These are phyloP conservation scores for Leptoxyphium fumago DNA, from an alignment of 2,329 filamentous ascomycete genomes.

Conservation along the genomic window DNA sequence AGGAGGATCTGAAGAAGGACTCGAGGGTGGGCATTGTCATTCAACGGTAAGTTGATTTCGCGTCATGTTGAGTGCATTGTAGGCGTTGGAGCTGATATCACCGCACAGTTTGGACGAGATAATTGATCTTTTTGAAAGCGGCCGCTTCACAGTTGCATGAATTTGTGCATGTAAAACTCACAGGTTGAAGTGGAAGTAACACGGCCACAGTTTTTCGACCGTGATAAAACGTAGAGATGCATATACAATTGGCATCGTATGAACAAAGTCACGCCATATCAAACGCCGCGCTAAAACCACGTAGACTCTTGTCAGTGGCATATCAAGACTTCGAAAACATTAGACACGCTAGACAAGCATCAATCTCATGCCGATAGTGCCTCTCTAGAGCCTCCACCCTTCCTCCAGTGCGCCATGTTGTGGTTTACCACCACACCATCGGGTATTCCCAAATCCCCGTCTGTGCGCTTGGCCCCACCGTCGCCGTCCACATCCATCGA, in stretches of 20 bases:
- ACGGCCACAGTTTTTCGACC: no score
- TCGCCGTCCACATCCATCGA: not conserved
- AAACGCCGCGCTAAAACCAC: not conserved
- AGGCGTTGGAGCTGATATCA: no score
- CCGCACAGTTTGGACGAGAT: conserved; percentile 17
- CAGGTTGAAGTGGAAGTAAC: no score
- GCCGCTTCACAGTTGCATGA: conserved; percentile 2
- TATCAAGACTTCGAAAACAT: no score
- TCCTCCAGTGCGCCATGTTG: conserved; percentile 44
- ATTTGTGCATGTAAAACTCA: no score
- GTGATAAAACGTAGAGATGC: not conserved
- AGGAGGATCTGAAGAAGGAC: conserved; percentile 21
- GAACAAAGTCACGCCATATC: not conserved
- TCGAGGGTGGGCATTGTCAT: conserved; percentile 20
- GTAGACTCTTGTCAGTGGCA: not conserved
- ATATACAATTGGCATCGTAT: not conserved
- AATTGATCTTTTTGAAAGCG: conserved; percentile 13
- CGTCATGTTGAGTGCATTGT: not conserved
- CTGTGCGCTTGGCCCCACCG: conserved; percentile 7
- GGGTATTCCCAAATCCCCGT: conserved; percentile 16
- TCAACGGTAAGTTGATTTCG: conserved; percentile 4
- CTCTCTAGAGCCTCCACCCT: conserved; percentile 13
- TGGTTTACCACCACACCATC: conserved; percentile 41
- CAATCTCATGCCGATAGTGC: not conserved
- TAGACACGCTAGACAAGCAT: not conserved